Base-by-base conservation (phyloP, 2,329 filamentous ascomycete genomes). In the Calonectria crousiana region DNA sequence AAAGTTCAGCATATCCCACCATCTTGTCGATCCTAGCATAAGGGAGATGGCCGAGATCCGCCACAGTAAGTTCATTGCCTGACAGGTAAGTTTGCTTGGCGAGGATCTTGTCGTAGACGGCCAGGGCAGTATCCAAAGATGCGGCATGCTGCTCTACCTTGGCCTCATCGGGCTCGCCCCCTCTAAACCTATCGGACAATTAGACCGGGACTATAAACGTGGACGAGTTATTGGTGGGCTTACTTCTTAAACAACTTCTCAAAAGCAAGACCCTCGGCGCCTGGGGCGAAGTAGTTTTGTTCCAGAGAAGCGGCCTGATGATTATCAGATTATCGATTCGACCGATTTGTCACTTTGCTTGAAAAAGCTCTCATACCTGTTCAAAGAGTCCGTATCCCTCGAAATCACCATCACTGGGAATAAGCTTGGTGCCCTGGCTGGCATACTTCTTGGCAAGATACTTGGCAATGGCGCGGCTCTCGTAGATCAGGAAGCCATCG, bases 101-200 rank as follows among this genome's bases (percentile, higher is more conserved):
- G 9, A 72, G 52, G 41, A 72, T 69, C n/a, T 38, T 66, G 30
- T 72, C 70, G 26, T 72, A 72, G 1, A 52, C n/a, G 10, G 56
- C 23, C 1, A 72, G 23, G 2, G 52, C 20, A 6, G 14, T 30
- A 18, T 69, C 70, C 6, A 72, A 53, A 16, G 20, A 26, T 2
- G 20, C 16, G 3, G 51, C 41, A 14, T 47, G 28, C 62, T 26
- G 41, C 41, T 68, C 51, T 5, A 72, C 28, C 38, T 60, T 47
- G 0, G 14, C 70, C n/a, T 68, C 64, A 28, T 72, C 70, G 16
- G 64, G 3, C 23, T 30, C 23, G 18, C 3, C 26, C 1, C 18
- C 5, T 11, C 16, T 18, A 20, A 65, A 65, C n/a, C 60, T 65
- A 41, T 65, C 4, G 2, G 30, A 32, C 4, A 16, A 1, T 65